phyloP scores from a whole-genome alignment of 495 filamentous ascomycete species.

The Massariosphaeria phaeospora region DNA sequence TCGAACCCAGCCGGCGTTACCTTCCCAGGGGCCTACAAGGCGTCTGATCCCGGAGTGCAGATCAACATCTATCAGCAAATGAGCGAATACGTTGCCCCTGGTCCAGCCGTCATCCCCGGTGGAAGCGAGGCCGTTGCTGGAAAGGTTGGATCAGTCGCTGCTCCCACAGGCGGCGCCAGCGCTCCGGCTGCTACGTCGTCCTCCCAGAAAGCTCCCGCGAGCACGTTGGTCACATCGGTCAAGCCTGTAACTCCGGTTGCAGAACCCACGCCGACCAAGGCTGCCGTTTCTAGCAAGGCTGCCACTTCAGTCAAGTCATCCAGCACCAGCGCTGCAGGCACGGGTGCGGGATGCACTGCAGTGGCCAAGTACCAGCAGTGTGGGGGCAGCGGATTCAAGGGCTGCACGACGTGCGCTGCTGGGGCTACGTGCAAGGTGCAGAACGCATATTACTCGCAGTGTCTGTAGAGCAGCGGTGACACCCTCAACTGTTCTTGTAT shows the following conservation, averaged over 20 bases:
- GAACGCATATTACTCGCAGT: conserved; percentile 28
- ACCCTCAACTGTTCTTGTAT: not conserved
- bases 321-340: not conserved
- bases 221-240: conserved; percentile 1
- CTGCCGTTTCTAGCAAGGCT: too few species aligned
- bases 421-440: conserved; percentile 13
- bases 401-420: conserved; percentile 22
- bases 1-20: conserved; percentile 45
- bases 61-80: conserved; percentile 45
- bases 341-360: conserved; percentile 8
- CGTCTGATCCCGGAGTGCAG: conserved; percentile 45
- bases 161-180: conserved; percentile 39
- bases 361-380: conserved; percentile 26
- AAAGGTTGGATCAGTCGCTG: conserved; percentile 32
- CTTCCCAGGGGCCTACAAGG: conserved; percentile 52
- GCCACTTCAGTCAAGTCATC: too few species aligned
- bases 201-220: conserved; percentile 9
- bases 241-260: conserved; percentile 1
- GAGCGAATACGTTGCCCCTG: conserved; percentile 45
- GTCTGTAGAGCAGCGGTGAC: conserved; percentile 2
- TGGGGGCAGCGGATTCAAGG: conserved; percentile 25
- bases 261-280: too few species aligned
- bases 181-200: conserved; percentile 8
- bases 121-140: conserved; percentile 17
- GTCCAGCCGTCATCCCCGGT: conserved; percentile 25